Evolutionary conservation across 352 stramenopile species (phyloP).

Genomic region (Ophiocytium majus): DNA sequence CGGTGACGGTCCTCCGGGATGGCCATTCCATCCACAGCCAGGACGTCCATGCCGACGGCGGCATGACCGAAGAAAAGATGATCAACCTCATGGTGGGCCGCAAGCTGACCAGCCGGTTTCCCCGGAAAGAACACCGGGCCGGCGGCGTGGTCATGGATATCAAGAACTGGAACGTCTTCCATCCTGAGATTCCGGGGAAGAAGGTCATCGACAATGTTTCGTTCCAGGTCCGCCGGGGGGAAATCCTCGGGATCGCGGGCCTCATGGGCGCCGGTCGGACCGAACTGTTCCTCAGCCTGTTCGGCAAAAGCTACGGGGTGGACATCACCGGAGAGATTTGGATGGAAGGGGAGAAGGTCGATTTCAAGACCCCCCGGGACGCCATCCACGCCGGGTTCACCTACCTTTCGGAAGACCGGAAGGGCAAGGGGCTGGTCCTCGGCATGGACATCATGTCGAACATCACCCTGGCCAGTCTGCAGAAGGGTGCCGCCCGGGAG

Average conservation of each 20-base stretch:
- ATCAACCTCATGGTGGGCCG: constrained; percentile 3
- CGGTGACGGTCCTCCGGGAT: background rate
- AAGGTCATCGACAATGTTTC: background rate
- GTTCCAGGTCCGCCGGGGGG: background rate
- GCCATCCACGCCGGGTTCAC: background rate
- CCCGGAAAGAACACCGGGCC: background rate
- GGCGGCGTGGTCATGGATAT: background rate
- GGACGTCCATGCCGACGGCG: background rate
- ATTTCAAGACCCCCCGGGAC: background rate
- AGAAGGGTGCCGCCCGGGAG: too few species aligned
- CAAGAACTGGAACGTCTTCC: too few species aligned
- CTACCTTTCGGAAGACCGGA: background rate
- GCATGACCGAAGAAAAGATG: background rate
- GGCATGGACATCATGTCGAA: background rate
- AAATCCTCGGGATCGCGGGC: constrained; percentile 7
- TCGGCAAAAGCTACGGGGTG: too few species aligned
- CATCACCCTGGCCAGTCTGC: background rate
- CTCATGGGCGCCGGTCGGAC: background rate
- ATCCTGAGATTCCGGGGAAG: background rate
- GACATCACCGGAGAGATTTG: too few species aligned
- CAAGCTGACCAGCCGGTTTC: background rate
- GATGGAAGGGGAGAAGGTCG: too few species aligned
- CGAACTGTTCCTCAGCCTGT: background rate
- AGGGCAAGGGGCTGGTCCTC: background rate
- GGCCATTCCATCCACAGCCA: background rate